Conservation (phyloP, 257 asterid genomes). For the Solanum piurae region DNA sequence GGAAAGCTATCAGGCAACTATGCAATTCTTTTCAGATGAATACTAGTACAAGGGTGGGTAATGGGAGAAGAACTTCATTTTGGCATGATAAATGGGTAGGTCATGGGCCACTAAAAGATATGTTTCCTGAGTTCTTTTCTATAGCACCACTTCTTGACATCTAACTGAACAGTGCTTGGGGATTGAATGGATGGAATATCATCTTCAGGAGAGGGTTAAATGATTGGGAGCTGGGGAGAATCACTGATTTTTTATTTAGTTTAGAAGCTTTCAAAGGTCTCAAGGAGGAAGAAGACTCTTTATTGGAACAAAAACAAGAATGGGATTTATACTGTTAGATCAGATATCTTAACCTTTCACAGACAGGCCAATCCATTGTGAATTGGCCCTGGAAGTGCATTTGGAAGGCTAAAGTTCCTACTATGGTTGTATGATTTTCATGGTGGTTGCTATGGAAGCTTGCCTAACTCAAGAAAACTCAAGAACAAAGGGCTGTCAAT, state of each 20-base stretch:
- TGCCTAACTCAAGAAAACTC: neutral
- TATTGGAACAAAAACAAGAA: neutral
- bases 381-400: neutral
- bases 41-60: neutral
- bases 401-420: neutral
- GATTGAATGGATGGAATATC: neutral
- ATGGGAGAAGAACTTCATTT: neutral
- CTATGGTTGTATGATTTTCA: neutral
- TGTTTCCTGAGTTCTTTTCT: neutral
- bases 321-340: neutral
- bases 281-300: neutral
- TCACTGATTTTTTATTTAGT: neutral
- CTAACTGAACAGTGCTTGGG: neutral
- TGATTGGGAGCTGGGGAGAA: neutral
- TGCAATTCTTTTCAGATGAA: neutral
- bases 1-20: neutral
- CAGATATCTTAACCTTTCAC: neutral
- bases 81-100: neutral
- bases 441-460: neutral
- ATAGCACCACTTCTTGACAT: neutral
- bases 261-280: neutral
- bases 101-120: neutral
- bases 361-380: neutral
- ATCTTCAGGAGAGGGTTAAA: neutral
- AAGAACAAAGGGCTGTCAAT: neutral